Evolutionary conservation across 2,329 filamentous ascomycete genomes (phyloP).

Genomic region (Penicillium sp.): DNA sequence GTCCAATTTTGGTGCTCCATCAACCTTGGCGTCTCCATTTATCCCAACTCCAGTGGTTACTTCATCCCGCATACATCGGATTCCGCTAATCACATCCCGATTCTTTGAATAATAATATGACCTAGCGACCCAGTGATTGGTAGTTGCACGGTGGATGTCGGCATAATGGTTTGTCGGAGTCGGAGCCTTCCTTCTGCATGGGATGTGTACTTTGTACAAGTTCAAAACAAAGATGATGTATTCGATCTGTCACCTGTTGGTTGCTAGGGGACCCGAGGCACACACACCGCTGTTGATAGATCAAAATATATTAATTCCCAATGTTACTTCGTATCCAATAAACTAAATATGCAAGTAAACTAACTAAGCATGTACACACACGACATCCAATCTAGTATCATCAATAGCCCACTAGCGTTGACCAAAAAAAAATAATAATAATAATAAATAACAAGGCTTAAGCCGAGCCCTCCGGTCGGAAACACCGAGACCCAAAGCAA

Average conservation of each 20-base stretch:
- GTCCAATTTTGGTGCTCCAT: conserved; percentile 7
- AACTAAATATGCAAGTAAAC: not conserved
- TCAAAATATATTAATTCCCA: not conserved
- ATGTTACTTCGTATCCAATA: not conserved
- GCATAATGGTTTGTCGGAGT: not conserved
- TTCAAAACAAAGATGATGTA: conserved; percentile 1
- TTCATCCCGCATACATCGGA: conserved; percentile 5
- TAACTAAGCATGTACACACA: not conserved
- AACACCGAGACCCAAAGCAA: conserved; percentile 25
- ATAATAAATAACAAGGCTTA: not conserved
- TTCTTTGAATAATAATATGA: conserved; percentile 14
- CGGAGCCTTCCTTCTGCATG: not conserved
- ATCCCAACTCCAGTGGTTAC: conserved; percentile 6
- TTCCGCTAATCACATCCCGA: conserved; percentile 12
- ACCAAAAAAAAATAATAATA: not conserved
- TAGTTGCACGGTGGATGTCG: not conserved
- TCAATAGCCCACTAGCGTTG: not conserved
- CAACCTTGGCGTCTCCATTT: conserved; percentile 1
- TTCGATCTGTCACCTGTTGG: conserved; percentile 20
- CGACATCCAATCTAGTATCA: not conserved
- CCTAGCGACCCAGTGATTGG: conserved; percentile 18
- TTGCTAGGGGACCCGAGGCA: conserved; percentile 21
- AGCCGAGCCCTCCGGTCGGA: conserved; percentile 18
- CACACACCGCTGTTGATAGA: conserved; percentile 17
- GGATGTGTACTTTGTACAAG: not conserved